Percentiles rank a stretch among this genome's conserved stretches.
Conservation (phyloP, 371 early-diverging fungal species). For the Mortierella sp. region DNA sequence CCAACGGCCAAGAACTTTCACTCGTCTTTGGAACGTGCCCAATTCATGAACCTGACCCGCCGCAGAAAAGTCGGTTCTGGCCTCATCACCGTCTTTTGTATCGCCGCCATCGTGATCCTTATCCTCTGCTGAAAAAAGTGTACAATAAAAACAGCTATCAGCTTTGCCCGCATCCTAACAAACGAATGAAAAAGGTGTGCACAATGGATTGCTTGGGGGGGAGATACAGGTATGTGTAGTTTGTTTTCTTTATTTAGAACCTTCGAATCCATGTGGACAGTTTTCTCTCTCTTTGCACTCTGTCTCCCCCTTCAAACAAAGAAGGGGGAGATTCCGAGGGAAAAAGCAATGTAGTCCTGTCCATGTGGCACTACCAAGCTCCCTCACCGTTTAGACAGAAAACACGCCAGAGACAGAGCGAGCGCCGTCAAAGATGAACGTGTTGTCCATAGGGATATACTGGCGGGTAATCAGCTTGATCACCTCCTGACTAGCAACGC, state of each 20-base stretch:
- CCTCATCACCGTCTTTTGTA: constrained; percentile 46
- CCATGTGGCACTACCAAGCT: not conserved
- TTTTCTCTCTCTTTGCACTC: not conserved
- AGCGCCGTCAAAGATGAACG: constrained; percentile 84
- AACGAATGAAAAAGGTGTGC: constrained; percentile 10
- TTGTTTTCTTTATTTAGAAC: constrained; percentile 2
- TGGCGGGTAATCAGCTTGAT: constrained; percentile 95
- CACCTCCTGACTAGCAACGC: constrained; percentile 94
- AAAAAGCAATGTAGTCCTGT: not conserved
- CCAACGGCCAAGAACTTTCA: not conserved
- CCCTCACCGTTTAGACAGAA: constrained; percentile 23
- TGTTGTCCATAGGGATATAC: constrained; percentile 92
- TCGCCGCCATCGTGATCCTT: constrained; percentile 46
- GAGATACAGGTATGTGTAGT: not conserved
- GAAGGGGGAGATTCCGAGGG: not conserved
- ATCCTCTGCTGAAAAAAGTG: constrained; percentile 24
- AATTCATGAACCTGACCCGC: constrained; percentile 19
- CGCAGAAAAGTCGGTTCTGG: constrained; percentile 43
- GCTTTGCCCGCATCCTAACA: not conserved
- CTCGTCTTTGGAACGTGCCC: constrained; percentile 21
- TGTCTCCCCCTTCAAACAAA: not conserved
- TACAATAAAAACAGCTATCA: not conserved
- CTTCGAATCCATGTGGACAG: not conserved
- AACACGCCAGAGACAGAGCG: constrained; percentile 50
- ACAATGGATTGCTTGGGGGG: not conserved